phyloP scores from a whole-genome alignment of 768 basidiomycete species.

The Leccinum variicolor region DNA sequence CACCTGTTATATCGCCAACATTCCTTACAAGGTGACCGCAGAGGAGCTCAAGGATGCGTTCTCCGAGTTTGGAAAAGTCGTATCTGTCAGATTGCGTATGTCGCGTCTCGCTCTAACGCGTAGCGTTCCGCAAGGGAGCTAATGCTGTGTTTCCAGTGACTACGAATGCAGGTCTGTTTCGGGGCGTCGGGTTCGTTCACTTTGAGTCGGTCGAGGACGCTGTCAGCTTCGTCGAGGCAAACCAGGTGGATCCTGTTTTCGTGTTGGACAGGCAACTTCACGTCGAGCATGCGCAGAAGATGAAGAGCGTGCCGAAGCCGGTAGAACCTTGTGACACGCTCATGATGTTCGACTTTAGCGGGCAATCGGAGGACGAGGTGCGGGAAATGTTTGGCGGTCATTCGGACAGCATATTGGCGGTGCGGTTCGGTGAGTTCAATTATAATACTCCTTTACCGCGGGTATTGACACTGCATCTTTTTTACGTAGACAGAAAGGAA shows the following conservation, averaged over 20 bases:
- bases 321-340: conserved; percentile 31
- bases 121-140: not conserved
- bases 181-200: conserved; percentile 47
- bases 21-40: conserved; percentile 46
- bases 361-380: conserved; percentile 24
- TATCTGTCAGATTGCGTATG: conserved; percentile 40
- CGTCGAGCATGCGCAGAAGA: conserved; percentile 36
- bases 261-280: conserved; percentile 44
- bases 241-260: conserved; percentile 44
- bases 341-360: conserved; percentile 25
- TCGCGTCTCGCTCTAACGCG: conserved; percentile 3
- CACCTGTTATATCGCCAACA: conserved; percentile 47
- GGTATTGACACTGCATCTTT: not conserved
- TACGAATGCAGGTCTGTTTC: conserved; percentile 33
- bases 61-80: conserved; percentile 41
- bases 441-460: not conserved
- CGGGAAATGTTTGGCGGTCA: conserved; percentile 23
- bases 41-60: conserved; percentile 41
- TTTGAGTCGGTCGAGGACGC: conserved; percentile 39
- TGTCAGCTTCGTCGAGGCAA: conserved; percentile 33
- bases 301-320: not conserved
- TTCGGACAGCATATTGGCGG: conserved; percentile 15
- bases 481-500: conserved; percentile 33
- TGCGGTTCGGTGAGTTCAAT: conserved; percentile 30
- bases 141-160: conserved; percentile 12